phyloP scores from a whole-genome alignment of 169 alveolate genomes.

The Plasmodium cynomolgi region DNA sequence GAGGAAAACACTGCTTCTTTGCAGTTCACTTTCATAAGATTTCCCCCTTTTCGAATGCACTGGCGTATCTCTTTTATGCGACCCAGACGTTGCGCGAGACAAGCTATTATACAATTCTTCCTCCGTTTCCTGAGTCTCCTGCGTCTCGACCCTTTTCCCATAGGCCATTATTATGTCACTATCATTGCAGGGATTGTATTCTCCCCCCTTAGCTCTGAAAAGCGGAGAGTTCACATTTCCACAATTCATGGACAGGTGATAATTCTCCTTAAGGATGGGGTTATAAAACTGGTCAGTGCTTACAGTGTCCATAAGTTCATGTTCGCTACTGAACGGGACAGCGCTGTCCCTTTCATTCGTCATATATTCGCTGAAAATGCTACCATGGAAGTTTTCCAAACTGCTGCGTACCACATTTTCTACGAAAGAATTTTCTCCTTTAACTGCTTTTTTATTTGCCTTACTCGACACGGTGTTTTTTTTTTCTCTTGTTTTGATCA shows the following conservation, averaged over 20 bases:
- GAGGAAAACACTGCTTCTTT: background rate
- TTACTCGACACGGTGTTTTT: background rate
- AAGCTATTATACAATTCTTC: constrained; percentile 2
- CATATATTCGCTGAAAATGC: background rate
- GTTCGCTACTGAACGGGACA: background rate
- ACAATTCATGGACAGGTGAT: background rate
- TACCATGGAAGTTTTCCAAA: background rate
- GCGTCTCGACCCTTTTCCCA: background rate
- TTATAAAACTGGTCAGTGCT: background rate
- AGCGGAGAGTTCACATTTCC: background rate
- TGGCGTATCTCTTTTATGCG: background rate
- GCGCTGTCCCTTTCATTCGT: background rate
- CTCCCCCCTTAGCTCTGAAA: background rate
- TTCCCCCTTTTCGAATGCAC: background rate
- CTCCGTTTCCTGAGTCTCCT: background rate
- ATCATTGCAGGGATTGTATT: background rate
- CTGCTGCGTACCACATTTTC: background rate
- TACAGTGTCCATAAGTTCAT: background rate
- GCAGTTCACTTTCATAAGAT: background rate
- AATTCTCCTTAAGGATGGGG: background rate
- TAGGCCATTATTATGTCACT: background rate
- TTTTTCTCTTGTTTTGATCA: background rate
- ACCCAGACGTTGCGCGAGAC: background rate
- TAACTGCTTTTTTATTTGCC: background rate
- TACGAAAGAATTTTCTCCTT: background rate